Evolutionary conservation across 768 basidiomycete genomes (phyloP).

Genomic region (Boletellus ananas): DNA sequence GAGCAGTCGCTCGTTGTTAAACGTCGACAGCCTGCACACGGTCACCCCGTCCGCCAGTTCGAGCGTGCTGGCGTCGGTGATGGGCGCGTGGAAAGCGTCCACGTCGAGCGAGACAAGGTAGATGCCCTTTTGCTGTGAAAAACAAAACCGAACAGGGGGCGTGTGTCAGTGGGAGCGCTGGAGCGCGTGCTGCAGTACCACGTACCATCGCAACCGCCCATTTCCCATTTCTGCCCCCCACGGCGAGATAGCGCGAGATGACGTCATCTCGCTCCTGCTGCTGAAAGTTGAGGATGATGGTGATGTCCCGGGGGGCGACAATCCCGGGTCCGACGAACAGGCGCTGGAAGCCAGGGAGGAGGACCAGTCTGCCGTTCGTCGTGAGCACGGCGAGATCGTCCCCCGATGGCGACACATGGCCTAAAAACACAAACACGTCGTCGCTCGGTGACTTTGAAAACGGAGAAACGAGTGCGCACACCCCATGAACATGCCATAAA

Average conservation of each 20-base stretch:
- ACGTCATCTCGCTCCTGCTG: slow-evolving; percentile 9
- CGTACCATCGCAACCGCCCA: slow-evolving; percentile 46
- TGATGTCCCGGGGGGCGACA: slow-evolving; percentile 39
- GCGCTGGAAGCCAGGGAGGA: slow-evolving; percentile 24
- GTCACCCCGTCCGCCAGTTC: slow-evolving; percentile 23
- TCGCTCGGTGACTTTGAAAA: neutral
- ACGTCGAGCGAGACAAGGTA: slow-evolving; percentile 25
- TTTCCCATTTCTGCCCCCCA: slow-evolving; percentile 36
- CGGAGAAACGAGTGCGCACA: slow-evolving; percentile 15
- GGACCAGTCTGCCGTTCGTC: slow-evolving; percentile 22
- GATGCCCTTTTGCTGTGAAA: slow-evolving; percentile 18
- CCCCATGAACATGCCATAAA: slow-evolving; percentile 19
- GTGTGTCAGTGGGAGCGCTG: neutral
- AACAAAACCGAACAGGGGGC: too few species aligned
- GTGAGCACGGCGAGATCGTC: slow-evolving; percentile 30
- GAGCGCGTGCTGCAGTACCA: neutral
- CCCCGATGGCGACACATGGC: slow-evolving; percentile 50
- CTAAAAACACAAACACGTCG: slow-evolving; percentile 11
- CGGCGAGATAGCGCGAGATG: slow-evolving; percentile 46
- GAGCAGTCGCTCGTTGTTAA: slow-evolving; percentile 10
- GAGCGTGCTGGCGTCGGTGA: slow-evolving; percentile 30
- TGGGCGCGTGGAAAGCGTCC: slow-evolving; percentile 14
- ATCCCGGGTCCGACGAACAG: slow-evolving; percentile 25
- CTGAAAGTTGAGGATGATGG: slow-evolving; percentile 26
- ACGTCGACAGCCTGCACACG: slow-evolving; percentile 14